Conservation (phyloP, 306 rosid species). For the Erythrophleum fordii region DNA sequence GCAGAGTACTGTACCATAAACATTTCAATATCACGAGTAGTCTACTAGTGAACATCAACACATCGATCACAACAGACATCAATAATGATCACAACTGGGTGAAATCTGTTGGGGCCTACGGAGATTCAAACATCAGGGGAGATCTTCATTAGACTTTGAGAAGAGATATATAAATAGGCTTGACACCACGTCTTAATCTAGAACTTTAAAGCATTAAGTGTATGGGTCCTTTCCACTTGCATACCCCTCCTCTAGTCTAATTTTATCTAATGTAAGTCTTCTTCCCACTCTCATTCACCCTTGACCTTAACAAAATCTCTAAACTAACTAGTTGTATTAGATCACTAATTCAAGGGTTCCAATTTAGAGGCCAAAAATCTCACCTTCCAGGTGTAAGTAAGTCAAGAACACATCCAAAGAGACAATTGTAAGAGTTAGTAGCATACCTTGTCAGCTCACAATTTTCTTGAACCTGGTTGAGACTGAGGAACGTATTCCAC, state of each 20-base stretch:
- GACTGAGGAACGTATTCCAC: background rate
- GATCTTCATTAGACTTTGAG: no score
- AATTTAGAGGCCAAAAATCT: background rate
- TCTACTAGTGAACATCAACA: background rate
- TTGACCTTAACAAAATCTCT: background rate
- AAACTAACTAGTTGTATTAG: background rate
- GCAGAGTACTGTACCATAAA: background rate
- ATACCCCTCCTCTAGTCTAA: background rate
- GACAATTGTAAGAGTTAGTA: background rate
- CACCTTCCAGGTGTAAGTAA: background rate
- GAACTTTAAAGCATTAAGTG: no score
- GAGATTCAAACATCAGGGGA: no score
- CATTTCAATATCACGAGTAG: no score
- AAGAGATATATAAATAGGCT: no score
- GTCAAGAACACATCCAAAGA: constrained; percentile 13
- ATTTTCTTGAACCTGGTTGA: constrained; percentile 5
- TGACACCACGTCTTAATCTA: background rate
- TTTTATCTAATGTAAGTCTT: background rate
- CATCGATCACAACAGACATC: background rate
- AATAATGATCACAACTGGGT: background rate
- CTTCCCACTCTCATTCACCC: background rate
- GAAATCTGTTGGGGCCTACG: no score
- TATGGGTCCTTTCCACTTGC: background rate
- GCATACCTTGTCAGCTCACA: constrained; percentile 1
- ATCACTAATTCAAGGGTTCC: background rate